These are phyloP conservation scores for Fusarium dimerum DNA, from an alignment of 2,329 filamentous ascomycete species.

Conservation along the genomic window DNA sequence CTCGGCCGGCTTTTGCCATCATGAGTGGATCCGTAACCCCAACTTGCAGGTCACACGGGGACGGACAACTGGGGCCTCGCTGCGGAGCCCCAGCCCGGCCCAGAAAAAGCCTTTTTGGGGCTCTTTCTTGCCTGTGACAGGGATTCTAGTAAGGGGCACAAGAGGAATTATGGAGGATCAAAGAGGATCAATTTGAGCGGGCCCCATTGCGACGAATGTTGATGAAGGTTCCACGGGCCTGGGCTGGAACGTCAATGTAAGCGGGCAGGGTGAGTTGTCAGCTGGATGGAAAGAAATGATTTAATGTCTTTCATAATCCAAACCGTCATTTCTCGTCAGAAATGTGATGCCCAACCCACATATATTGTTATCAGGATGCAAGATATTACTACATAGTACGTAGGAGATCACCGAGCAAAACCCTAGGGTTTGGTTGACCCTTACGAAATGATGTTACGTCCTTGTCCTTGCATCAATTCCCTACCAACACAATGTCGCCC, in stretches of 20 bases:
- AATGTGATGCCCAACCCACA: background rate
- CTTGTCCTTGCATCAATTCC: background rate
- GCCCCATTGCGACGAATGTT: background rate
- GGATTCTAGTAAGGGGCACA: slow-evolving; percentile 3
- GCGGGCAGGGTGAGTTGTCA: background rate
- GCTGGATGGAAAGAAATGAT: background rate
- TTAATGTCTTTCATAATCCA: background rate
- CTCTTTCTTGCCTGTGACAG: slow-evolving; percentile 9
- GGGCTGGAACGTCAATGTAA: background rate
- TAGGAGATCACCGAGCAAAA: background rate
- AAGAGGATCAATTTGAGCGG: background rate
- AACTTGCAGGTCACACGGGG: slow-evolving; percentile 30
- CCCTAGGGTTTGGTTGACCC: background rate
- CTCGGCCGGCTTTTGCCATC: slow-evolving; percentile 21
- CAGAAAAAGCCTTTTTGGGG: slow-evolving; percentile 6
- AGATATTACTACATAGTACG: too few species aligned
- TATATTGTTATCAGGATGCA: background rate
- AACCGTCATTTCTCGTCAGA: background rate
- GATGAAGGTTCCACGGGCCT: slow-evolving; percentile 12
- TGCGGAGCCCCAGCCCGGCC: slow-evolving; percentile 28
- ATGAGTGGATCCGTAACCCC: slow-evolving; percentile 22
- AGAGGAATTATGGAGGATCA: background rate
- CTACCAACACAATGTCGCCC: background rate
- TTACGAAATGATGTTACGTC: background rate
- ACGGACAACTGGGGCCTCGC: slow-evolving; percentile 4